These are phyloP conservation scores for Macrocybe sp. DNA, from an alignment of 1,284 basidiomycete species.

Conservation along the genomic window DNA sequence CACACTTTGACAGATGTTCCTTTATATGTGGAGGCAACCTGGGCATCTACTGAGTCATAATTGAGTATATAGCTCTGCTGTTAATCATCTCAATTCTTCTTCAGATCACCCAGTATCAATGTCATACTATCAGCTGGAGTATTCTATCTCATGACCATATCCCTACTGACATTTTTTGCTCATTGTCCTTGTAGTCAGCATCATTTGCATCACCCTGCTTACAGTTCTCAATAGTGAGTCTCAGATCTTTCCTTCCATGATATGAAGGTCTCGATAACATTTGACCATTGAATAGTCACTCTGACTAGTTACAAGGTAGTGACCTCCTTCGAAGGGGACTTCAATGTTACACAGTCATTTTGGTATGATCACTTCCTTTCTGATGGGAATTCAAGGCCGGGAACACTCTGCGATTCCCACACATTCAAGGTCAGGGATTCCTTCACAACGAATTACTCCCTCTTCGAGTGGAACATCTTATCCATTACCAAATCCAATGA, in stretches of 20 bases:
- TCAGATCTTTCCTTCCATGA: neutral
- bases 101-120: too few species aligned
- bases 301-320: constrained; percentile 13
- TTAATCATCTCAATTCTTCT: too few species aligned
- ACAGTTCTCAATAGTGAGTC: constrained; percentile 13
- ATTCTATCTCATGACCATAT: constrained; percentile 1
- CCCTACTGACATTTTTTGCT: constrained; percentile 15
- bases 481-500: constrained; percentile 6
- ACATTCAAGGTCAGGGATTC: constrained; percentile 19
- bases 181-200: constrained; percentile 7
- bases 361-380: constrained; percentile 17
- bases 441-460: constrained; percentile 19
- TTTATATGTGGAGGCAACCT: too few species aligned
- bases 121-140: too few species aligned
- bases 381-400: constrained; percentile 11
- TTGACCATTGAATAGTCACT: neutral
- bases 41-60: too few species aligned
- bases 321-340: constrained; percentile 17
- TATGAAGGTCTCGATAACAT: neutral
- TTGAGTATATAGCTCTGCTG: too few species aligned
- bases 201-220: constrained; percentile 11
- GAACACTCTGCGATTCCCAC: constrained; percentile 19
- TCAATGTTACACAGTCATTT: constrained; percentile 17
- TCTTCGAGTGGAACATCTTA: constrained; percentile 17
- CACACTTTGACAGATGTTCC: too few species aligned